These are phyloP conservation scores for Nothophytophthora sp. DNA, from an alignment of 352 stramenopile species.

Conservation along the genomic window DNA sequence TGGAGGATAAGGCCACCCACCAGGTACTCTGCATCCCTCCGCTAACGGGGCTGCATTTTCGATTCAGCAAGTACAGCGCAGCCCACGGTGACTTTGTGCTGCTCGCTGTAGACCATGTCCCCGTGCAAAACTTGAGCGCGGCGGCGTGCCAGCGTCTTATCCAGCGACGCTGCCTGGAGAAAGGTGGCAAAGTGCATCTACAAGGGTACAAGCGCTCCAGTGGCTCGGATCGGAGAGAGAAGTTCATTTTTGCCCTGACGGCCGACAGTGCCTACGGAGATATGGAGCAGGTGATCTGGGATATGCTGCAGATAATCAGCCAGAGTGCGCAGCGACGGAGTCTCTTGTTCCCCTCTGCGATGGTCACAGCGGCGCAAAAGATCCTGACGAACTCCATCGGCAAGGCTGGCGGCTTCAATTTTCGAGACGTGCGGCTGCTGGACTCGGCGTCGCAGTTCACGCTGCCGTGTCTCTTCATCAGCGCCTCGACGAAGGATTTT, in stretches of 20 bases:
- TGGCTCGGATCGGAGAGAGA: constrained; percentile 16
- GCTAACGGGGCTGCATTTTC: constrained; percentile 44
- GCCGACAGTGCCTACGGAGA: constrained; percentile 73
- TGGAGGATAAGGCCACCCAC: constrained; percentile 35
- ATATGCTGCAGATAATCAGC: constrained; percentile 73
- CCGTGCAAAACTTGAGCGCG: constrained; percentile 42
- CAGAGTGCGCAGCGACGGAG: constrained; percentile 70
- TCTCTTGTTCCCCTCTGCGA: constrained; percentile 61
- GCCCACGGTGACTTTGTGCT: constrained; percentile 69
- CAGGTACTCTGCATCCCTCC: constrained; percentile 56
- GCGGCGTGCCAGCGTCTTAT: constrained; percentile 44
- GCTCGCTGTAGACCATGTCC: constrained; percentile 49
- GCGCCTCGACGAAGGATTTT: constrained; percentile 73
- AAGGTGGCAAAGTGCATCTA: constrained; percentile 17
- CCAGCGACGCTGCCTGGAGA: constrained; percentile 13
- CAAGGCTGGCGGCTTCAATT: constrained; percentile 58
- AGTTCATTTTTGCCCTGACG: constrained; percentile 66
- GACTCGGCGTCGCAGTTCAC: constrained; percentile 39
- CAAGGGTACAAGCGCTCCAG: constrained; percentile 28
- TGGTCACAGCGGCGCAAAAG: constrained; percentile 68
- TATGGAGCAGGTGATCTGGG: constrained; percentile 73
- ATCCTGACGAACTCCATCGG: constrained; percentile 68
- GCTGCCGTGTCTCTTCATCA: constrained; percentile 68
- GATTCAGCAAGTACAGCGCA: constrained; percentile 56
- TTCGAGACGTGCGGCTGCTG: constrained; percentile 56